Percentiles rank a stretch among this genome's conserved stretches.
Conservation (phyloP, 2,329 filamentous ascomycete species). For the Tolypocladium ovalisporum region DNA sequence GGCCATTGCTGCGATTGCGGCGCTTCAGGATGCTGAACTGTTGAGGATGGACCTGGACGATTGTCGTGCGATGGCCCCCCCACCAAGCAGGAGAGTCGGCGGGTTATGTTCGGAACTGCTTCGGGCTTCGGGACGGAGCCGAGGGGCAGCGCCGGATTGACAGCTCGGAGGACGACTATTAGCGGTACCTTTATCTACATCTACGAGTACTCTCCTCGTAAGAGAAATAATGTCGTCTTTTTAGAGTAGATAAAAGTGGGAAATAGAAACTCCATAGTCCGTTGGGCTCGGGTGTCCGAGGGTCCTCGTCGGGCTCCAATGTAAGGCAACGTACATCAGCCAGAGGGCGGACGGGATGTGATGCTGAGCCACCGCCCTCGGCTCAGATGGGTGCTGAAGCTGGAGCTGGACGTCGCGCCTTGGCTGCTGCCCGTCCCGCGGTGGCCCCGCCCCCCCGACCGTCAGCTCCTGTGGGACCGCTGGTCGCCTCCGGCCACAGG, state of each 20-base stretch:
- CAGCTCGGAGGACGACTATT: no score
- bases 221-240: not conserved
- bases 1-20: slow-evolving; percentile 9
- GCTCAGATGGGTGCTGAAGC: not conserved
- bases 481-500: not conserved
- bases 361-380: not conserved
- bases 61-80: not conserved
- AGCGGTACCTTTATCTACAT: no score
- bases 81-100: not conserved
- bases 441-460: no score
- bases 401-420: not conserved
- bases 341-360: not conserved
- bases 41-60: not conserved
- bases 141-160: no score
- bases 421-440: not conserved
- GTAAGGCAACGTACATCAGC: not conserved
- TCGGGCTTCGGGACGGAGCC: not conserved
- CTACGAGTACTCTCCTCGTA: no score
- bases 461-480: not conserved
- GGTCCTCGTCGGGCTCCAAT: not conserved
- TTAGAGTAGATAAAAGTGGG: not conserved
- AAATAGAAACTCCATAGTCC: not conserved
- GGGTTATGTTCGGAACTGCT: not conserved
- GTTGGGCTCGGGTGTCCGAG: not conserved
- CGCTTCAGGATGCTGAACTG: not conserved